These are phyloP conservation scores for Cyberlindnera lachancei DNA, from an alignment of 805 yeast genomes.

Conservation along the genomic window DNA sequence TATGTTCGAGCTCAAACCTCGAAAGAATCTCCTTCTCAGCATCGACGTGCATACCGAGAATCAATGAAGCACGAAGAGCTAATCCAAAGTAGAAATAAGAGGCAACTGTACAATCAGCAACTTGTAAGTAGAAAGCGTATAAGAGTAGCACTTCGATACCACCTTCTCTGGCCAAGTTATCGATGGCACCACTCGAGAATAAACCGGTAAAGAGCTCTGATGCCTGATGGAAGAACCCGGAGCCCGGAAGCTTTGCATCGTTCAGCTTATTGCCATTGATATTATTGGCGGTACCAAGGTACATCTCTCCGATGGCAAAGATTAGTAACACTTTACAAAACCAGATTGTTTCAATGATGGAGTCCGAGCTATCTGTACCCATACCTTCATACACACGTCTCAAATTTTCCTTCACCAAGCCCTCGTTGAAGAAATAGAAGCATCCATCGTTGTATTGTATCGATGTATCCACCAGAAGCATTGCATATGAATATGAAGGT, in stretches of 20 bases:
- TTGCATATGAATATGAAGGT: slow-evolving; percentile 72
- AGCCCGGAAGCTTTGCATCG: slow-evolving; percentile 59
- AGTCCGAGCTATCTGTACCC: slow-evolving; percentile 33
- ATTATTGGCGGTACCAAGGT: slow-evolving; percentile 66
- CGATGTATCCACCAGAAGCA: slow-evolving; percentile 67
- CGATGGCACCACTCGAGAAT: slow-evolving; percentile 74
- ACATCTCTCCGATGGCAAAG: slow-evolving; percentile 79
- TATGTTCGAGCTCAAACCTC: slow-evolving; percentile 69
- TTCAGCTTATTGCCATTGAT: slow-evolving; percentile 38
- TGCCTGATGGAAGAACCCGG: slow-evolving; percentile 71
- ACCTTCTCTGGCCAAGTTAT: slow-evolving; percentile 70
- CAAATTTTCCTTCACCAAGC: slow-evolving; percentile 60
- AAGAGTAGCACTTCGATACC: slow-evolving; percentile 69
- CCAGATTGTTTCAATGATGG: slow-evolving; percentile 71
- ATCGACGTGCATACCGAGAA: slow-evolving; percentile 77
- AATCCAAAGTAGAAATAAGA: slow-evolving; percentile 75
- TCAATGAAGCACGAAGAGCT: slow-evolving; percentile 64
- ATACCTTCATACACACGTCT: slow-evolving; percentile 49
- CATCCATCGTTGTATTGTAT: slow-evolving; percentile 79
- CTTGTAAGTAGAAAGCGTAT: slow-evolving; percentile 75
- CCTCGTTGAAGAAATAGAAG: slow-evolving; percentile 79
- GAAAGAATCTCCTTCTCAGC: slow-evolving; percentile 62
- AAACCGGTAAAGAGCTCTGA: slow-evolving; percentile 72
- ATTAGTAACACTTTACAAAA: slow-evolving; percentile 67
- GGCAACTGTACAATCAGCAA: slow-evolving; percentile 77